Evolutionary conservation across 768 basidiomycete genomes (phyloP).

Genomic region (Dentipellis fragilis): DNA sequence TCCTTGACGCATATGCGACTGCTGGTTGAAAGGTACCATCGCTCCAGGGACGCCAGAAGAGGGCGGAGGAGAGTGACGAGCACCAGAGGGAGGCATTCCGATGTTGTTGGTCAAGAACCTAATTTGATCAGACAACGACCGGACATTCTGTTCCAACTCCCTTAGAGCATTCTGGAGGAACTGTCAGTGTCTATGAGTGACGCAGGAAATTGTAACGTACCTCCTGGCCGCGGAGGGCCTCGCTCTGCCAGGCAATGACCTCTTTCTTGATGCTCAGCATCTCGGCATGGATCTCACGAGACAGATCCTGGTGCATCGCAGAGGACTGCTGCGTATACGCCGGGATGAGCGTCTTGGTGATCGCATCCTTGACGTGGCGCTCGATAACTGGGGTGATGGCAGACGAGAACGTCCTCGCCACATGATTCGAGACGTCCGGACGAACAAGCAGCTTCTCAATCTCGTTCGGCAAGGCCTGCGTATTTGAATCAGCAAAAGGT

Average conservation of each 20-base stretch:
- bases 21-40: constrained; percentile 8
- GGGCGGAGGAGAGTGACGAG: constrained; percentile 8
- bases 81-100: constrained; percentile 15
- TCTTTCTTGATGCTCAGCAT: constrained; percentile 73
- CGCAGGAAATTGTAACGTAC: constrained; percentile 27
- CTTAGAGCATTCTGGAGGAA: constrained; percentile 53
- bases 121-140: constrained; percentile 69
- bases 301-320: constrained; percentile 69
- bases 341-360: constrained; percentile 66
- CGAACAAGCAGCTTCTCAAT: constrained; percentile 71
- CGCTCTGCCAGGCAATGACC: constrained; percentile 72
- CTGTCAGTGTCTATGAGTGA: constrained; percentile 7
- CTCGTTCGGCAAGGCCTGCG: constrained; percentile 65
- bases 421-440: constrained; percentile 67
- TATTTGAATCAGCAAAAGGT: neutral
- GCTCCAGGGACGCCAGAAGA: constrained; percentile 6
- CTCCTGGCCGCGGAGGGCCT: constrained; percentile 70
- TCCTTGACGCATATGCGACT: constrained; percentile 19
- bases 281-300: constrained; percentile 66
- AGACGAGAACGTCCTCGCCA: constrained; percentile 63
- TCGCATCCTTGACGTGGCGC: constrained; percentile 70
- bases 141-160: constrained; percentile 72
- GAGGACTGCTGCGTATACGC: constrained; percentile 67
- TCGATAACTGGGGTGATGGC: constrained; percentile 71
- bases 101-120: constrained; percentile 62